Percentiles rank a stretch among this genome's conserved stretches.
Conservation (phyloP, 139 green algal genomes). For the Tetratostichococcus sp. region DNA sequence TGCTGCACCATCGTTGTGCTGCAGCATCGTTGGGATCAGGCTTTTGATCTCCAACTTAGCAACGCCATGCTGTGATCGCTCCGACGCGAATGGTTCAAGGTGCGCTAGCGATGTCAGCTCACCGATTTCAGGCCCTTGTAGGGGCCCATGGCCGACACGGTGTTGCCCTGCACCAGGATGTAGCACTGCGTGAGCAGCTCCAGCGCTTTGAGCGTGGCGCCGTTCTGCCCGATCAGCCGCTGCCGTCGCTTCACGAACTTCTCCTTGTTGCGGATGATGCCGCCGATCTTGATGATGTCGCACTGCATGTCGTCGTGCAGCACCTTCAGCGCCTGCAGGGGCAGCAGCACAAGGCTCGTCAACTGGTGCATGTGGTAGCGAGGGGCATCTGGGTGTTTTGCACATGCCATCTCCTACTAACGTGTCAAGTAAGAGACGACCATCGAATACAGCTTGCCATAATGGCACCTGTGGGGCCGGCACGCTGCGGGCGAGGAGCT, state of each 20-base stretch:
- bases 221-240: slow-evolving; percentile 92
- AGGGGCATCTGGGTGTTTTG: too few relatives aligned
- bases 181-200: slow-evolving; percentile 98
- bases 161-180: slow-evolving; percentile 95
- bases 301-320: slow-evolving; percentile 91
- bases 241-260: slow-evolving; percentile 97
- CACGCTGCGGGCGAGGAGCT: slow-evolving; percentile 93
- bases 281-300: slow-evolving; percentile 98
- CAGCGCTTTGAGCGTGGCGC: slow-evolving; percentile 95
- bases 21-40: too few relatives aligned
- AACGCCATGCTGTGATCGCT: too few relatives aligned
- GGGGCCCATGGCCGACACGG: slow-evolving; percentile 90
- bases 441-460: too few relatives aligned
- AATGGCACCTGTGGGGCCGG: slow-evolving; percentile 82
- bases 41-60: too few relatives aligned
- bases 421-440: too few relatives aligned
- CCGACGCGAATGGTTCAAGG: too few relatives aligned
- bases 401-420: too few relatives aligned
- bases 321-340: slow-evolving; percentile 83
- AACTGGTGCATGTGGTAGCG: not conserved
- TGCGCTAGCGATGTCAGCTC: too few relatives aligned
- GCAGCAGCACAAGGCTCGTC: not conserved
- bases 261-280: slow-evolving; percentile 92
- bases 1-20: too few relatives aligned
- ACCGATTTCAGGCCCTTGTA: slow-evolving; percentile 90